Percentiles rank a stretch among this genome's conserved stretches.
These are phyloP conservation scores for Thraustochytrium striatum DNA, from an alignment of 352 stramenopile species.

Conservation along the genomic window DNA sequence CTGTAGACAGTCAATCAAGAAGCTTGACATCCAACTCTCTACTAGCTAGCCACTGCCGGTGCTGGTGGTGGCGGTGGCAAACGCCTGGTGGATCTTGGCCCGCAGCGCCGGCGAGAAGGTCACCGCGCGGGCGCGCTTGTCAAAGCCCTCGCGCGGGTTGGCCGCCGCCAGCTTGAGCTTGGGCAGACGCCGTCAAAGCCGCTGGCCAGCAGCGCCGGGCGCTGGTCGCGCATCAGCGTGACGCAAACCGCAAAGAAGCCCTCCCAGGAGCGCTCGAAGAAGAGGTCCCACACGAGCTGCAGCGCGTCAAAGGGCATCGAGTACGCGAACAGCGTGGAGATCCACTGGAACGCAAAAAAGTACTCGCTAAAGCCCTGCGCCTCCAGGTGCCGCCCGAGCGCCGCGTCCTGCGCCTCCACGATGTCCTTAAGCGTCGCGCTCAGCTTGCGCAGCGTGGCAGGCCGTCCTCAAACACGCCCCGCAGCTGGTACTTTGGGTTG, in stretches of 20 bases:
- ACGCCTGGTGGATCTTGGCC: conserved; percentile 1
- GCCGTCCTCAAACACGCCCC: conserved; percentile 47
- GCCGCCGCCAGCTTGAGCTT: background rate
- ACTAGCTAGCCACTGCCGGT: too few relatives aligned
- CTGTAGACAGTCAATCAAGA: too few relatives aligned
- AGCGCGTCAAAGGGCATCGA: conserved; percentile 47
- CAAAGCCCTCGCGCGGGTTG: conserved; percentile 38
- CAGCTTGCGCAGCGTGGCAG: conserved; percentile 35
- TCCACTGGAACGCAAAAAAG: conserved; percentile 50
- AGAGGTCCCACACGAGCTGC: conserved; percentile 41
- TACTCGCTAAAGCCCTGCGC: conserved; percentile 41
- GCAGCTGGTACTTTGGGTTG: conserved; percentile 23
- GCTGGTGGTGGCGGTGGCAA: too few relatives aligned
- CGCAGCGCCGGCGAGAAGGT: background rate
- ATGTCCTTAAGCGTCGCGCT: conserved; percentile 30
- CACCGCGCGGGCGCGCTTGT: background rate
- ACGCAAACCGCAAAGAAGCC: conserved; percentile 40
- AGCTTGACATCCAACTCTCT: too few relatives aligned
- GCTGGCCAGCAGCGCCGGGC: background rate
- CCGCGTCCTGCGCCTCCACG: conserved; percentile 20
- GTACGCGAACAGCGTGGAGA: conserved; percentile 50
- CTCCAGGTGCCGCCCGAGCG: conserved; percentile 46
- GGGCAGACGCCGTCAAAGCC: conserved; percentile 35
- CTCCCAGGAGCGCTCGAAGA: conserved; percentile 49
- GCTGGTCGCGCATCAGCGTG: conserved; percentile 19